Conservation (phyloP, 1,284 basidiomycete genomes). For the Cystobasidium sp. region DNA sequence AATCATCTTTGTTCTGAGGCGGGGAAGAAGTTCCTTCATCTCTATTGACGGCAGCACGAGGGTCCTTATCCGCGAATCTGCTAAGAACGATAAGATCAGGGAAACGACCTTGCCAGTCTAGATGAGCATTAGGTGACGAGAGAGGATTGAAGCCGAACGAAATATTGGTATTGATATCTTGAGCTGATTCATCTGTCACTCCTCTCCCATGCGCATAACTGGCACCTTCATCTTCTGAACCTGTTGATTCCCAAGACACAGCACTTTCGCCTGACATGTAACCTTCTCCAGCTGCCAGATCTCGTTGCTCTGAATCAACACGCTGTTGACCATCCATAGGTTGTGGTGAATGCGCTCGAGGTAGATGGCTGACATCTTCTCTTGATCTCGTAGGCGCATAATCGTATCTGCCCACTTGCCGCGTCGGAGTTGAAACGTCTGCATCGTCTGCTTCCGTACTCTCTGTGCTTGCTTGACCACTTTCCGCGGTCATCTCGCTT, state of each 20-base stretch:
- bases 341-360: conserved; percentile 31
- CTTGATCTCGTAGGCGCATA: conserved; percentile 14
- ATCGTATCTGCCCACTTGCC: conserved; percentile 27
- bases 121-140: conserved; percentile 22
- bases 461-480: too few species aligned
- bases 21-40: not conserved
- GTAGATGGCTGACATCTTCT: conserved; percentile 5
- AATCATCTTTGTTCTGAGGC: conserved; percentile 30
- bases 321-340: not conserved
- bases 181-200: conserved; percentile 16
- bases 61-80: conserved; percentile 15
- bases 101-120: conserved; percentile 42
- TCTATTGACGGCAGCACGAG: not conserved
- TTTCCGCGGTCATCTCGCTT: too few species aligned
- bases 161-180: conserved; percentile 41
- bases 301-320: conserved; percentile 2
- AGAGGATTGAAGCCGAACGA: conserved; percentile 42
- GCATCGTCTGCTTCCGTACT: not conserved
- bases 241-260: conserved; percentile 34
- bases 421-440: not conserved
- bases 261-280: conserved; percentile 35
- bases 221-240: conserved; percentile 7
- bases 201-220: too few species aligned
- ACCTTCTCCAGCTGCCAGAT: conserved; percentile 16
- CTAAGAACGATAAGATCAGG: conserved; percentile 34